Evolutionary conservation across 2,329 filamentous ascomycete species (phyloP).

Genomic region (Penicillium sumatraense): DNA sequence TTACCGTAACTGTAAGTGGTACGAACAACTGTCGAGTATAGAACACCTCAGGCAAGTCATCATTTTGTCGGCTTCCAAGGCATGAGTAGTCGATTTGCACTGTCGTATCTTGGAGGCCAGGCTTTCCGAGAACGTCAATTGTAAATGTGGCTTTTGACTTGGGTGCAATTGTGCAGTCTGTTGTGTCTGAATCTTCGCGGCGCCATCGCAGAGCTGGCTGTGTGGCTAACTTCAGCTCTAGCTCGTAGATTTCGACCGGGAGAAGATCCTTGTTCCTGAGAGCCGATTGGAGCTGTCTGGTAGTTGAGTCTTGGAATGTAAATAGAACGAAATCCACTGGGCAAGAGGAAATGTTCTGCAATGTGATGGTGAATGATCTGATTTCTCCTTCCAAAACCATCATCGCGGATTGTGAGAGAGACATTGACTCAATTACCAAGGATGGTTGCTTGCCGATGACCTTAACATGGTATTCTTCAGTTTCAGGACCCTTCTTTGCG

Average conservation of each 20-base stretch:
- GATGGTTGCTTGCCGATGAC: constrained; percentile 82
- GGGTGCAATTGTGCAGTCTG: constrained; percentile 67
- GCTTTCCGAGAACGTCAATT: constrained; percentile 84
- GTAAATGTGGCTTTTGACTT: constrained; percentile 72
- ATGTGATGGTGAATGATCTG: constrained; percentile 74
- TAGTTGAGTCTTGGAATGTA: constrained; percentile 87
- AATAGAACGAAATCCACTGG: constrained; percentile 84
- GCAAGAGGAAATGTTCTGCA: constrained; percentile 77
- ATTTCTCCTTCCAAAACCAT: constrained; percentile 94
- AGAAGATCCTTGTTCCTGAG: constrained; percentile 77
- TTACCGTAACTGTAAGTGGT: constrained; percentile 85
- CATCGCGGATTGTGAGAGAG: constrained; percentile 79
- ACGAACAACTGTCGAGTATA: constrained; percentile 83
- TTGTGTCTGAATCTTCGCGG: constrained; percentile 51
- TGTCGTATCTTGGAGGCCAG: constrained; percentile 76
- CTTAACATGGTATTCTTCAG: constrained; percentile 59
- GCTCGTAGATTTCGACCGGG: constrained; percentile 80
- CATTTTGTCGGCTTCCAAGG: constrained; percentile 70
- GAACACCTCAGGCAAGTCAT: constrained; percentile 72
- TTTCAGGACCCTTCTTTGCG: constrained; percentile 40
- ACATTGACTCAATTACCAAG: constrained; percentile 74
- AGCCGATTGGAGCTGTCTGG: constrained; percentile 74
- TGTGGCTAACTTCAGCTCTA: constrained; percentile 77
- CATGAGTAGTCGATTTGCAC: constrained; percentile 87
- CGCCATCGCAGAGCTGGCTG: constrained; percentile 68